Evolutionary conservation across 2,329 filamentous ascomycete species (phyloP), one percentile per base, ranked within the genome.

Genomic region (Pyricularia sp.): DNA sequence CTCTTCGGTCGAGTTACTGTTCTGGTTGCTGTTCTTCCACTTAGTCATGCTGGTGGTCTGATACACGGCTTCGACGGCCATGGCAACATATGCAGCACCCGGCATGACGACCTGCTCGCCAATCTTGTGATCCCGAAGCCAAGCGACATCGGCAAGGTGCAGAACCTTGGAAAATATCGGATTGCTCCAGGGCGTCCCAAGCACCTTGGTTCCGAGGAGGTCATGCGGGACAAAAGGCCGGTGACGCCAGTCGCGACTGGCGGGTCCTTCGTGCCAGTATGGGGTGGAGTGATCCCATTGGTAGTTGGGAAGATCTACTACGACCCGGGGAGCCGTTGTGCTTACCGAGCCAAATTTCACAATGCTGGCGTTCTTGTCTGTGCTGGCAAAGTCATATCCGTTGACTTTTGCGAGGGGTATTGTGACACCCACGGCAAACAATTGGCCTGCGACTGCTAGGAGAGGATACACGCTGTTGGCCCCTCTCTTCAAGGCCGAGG

Each of bases 271-370:
- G 64, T 79, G 78, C 7, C 9, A 66, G 25, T 42, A 17, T 9
- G 14, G 33, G 2, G 64, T 50, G n/a, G 23, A 23, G 70, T 83
- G 77, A 61, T 82, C 79, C 81, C 82, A 85, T 0, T 80, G 79
- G 70, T 85, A 85, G 3, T 80, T 79, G 1, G 80, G 78, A 33
- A 85, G 75, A 71, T 84, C 82, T 0, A 77, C 78, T 6, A 84
- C 70, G 1, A 83, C 76, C 0, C 82, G 74, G 0, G 58, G 25
- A 2, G n/a, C 23, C n/a, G 58, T 25, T 2, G 23, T 25, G 3
- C 11, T 59, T 23, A 4, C 55, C 20, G 50, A 17, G 55, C n/a
- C 55, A 26, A 20, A 7, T 23, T 58, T 58, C 20, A 25, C 58
- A 14, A 61, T 17, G 25, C n/a, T 61, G 23, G 33, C 5, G 11